phyloP scores from a whole-genome alignment of 2,329 filamentous ascomycete genomes.

The Venturia asperata region DNA sequence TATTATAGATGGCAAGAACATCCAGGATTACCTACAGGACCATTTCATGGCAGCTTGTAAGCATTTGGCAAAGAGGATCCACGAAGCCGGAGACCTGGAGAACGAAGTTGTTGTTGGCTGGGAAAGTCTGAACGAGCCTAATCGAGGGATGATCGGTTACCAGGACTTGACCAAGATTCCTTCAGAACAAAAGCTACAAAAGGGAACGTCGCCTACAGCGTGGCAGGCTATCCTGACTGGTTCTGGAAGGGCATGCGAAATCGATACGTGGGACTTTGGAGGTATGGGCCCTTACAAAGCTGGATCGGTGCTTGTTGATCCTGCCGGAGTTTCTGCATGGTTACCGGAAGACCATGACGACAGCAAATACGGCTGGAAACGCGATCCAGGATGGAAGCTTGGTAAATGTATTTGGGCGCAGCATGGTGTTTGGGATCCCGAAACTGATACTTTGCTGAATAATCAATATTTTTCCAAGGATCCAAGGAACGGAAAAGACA shows the following conservation, averaged over 20 bases:
- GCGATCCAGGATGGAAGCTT: conserved; percentile 80
- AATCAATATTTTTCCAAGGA: conserved; percentile 85
- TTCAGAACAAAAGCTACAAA: conserved; percentile 80
- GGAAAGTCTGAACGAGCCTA: conserved; percentile 95
- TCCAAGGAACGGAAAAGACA: conserved; percentile 61
- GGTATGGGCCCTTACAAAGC: conserved; percentile 87
- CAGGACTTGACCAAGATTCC: conserved; percentile 76
- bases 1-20: conserved; percentile 88
- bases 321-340: conserved; percentile 80
- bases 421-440: conserved; percentile 88
- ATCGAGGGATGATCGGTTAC: conserved; percentile 77
- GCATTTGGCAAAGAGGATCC: conserved; percentile 75
- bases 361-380: conserved; percentile 79
- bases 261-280: conserved; percentile 90
- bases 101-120: conserved; percentile 85
- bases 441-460: conserved; percentile 65
- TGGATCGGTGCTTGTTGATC: conserved; percentile 75
- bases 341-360: conserved; percentile 77
- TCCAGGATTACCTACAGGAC: conserved; percentile 86
- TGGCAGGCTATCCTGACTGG: conserved; percentile 91
- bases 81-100: conserved; percentile 83
- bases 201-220: conserved; percentile 85
- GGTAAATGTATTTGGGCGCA: conserved; percentile 97
- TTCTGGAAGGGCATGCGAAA: conserved; percentile 82
- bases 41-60: conserved; percentile 77